Evolutionary conservation across 495 filamentous ascomycete species (phyloP).

Genomic region (Neurospora sp.): DNA sequence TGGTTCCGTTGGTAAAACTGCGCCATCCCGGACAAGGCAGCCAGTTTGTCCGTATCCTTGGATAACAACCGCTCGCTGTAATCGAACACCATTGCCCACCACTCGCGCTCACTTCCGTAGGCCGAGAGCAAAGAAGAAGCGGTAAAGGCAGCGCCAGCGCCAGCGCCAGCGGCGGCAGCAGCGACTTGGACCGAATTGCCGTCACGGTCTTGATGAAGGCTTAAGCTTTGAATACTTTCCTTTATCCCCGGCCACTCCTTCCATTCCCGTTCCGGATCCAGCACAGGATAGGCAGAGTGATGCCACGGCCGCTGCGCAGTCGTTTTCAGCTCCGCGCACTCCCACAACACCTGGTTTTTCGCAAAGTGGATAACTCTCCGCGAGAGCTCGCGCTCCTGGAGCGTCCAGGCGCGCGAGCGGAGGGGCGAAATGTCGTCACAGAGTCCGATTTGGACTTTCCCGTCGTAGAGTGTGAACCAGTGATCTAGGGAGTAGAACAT

Average conservation of each 20-base stretch:
- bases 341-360: neutral
- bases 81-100: neutral
- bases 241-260: neutral
- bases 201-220: neutral
- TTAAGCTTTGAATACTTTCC: neutral
- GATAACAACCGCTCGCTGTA: neutral
- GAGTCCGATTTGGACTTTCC: too few species aligned
- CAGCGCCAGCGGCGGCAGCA: too few species aligned
- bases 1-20: neutral
- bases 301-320: neutral
- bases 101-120: rapidly evolving
- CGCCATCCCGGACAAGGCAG: neutral
- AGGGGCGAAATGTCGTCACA: neutral
- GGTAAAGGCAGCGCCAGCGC: neutral
- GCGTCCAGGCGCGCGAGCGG: neutral
- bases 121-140: neutral
- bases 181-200: neutral
- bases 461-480: neutral
- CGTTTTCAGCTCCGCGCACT: neutral
- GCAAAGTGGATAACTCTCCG: neutral
- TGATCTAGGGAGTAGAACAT: neutral
- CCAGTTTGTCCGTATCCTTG: neutral
- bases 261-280: too few species aligned
- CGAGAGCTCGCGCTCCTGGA: neutral
- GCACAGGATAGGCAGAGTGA: too few species aligned